Base-by-base conservation (phyloP, 345 rosid species). In the Ceriops decandra region DNA sequence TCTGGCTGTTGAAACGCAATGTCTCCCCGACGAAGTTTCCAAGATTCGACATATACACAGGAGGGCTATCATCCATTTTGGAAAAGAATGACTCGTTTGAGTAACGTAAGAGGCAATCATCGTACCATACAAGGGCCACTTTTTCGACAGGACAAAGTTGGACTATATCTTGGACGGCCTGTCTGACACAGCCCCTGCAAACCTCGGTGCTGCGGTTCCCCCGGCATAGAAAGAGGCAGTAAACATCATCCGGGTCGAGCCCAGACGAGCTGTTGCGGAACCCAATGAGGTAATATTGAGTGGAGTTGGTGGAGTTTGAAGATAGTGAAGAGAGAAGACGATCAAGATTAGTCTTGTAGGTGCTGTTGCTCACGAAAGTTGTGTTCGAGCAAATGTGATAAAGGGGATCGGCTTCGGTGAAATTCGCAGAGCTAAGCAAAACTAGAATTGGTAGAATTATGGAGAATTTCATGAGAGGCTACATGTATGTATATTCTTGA, bases 111-210 rank as follows among this genome's bases (percentile, higher is more conserved):
- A 71, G 26, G 61, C 90, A 86, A 56, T 72, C 31, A 2, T 68
- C 83, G 4, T 72, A 78, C 86, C 85, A 78, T 26, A 75, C 36
- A 52, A 71, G 17, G 15, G 83, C 87, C 1, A 2, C 60, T 59
- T 38, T 75, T 21, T 49, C 27, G 17, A 35, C 65, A 9, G 79
- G 79, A 36, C 87, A 84, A 27, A 0, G 35, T 38, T 56, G 63
- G 24, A 5, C 0, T 3, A 83, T 53, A 20, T 31, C 53, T 0
- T 16, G 1, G 19, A 32, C 49, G 1, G 82, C 78, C 1, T 1
- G 2, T 5, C 21, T 22, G 0, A 72, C 64, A 57, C 82, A 82
- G 6, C n/a, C n/a, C 26, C 21, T 57, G 66, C 82, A 80, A 1
- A 7, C 21, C 2, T 46, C 20, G 6, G 57, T 2, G 17, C 56